Percentiles rank a stretch among this genome's conserved stretches.
Conservation (phyloP, 495 filamentous ascomycete species). For the Tetracladium marchalianum region DNA sequence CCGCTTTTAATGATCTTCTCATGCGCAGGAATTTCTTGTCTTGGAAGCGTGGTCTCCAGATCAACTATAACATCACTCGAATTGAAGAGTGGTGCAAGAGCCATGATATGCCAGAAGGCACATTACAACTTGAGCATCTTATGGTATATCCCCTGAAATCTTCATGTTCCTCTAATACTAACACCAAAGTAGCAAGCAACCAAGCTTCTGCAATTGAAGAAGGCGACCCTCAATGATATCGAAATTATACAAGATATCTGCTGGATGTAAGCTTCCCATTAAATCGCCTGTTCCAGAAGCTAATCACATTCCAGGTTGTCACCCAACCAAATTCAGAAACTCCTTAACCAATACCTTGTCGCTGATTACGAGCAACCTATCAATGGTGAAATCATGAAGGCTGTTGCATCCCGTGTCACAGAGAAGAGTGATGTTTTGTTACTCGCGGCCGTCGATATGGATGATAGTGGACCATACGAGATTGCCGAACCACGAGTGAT, state of each 20-base stretch:
- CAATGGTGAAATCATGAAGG: conserved; percentile 99
- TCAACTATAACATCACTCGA: conserved; percentile 99
- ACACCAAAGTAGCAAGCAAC: conserved; percentile 49
- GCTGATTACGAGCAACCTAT: conserved; percentile 99
- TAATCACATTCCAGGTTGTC: conserved; percentile 47
- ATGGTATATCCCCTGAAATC: conserved; percentile 50
- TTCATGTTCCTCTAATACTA: conserved; percentile 16
- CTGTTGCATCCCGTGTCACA: conserved; percentile 90
- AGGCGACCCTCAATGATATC: conserved; percentile 97
- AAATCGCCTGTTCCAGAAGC: not conserved
- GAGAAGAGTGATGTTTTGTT: conserved; percentile 97
- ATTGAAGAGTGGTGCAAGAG: conserved; percentile 99
- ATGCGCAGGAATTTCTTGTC: conserved; percentile 98
- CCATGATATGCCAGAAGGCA: conserved; percentile 98
- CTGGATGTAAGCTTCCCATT: conserved; percentile 72
- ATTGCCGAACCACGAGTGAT: conserved; percentile 95
- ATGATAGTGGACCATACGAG: conserved; percentile 98
- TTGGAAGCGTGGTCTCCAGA: conserved; percentile 98
- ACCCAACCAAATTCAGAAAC: conserved; percentile 97
- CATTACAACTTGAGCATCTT: conserved; percentile 92
- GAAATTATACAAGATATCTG: conserved; percentile 99
- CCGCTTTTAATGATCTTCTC: conserved; percentile 96
- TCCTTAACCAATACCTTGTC: conserved; percentile 96
- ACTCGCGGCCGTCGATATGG: conserved; percentile 92
- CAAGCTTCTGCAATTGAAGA: conserved; percentile 97